phyloP scores from a whole-genome alignment of 2,329 filamentous ascomycete species.

The Colletotrichum ledebouriae region DNA sequence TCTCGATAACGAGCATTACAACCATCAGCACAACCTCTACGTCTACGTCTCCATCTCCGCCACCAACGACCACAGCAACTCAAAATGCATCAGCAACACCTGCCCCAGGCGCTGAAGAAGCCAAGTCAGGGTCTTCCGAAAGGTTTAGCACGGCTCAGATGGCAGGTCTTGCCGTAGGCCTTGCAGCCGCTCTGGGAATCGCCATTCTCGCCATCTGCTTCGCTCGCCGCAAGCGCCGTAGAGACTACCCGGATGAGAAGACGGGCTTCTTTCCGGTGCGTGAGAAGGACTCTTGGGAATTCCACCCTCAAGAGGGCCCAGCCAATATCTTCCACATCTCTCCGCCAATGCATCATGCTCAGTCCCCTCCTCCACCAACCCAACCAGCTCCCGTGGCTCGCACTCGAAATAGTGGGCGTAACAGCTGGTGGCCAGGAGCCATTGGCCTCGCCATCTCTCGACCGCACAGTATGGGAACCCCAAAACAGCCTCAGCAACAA shows the following conservation, averaged over 20 bases:
- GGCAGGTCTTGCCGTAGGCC: constrained; percentile 40
- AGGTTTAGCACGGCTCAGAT: constrained; percentile 38
- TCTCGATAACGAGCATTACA: constrained; percentile 38
- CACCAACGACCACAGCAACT: constrained; percentile 22
- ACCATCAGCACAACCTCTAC: not conserved
- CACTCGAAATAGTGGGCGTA: constrained; percentile 37
- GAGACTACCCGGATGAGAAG: constrained; percentile 54
- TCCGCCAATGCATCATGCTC: constrained; percentile 52
- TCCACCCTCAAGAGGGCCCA: constrained; percentile 36
- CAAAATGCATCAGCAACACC: constrained; percentile 28
- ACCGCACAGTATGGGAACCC: constrained; percentile 44
- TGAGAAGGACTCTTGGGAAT: constrained; percentile 55
- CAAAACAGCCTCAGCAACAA: constrained; percentile 31
- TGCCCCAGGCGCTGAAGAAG: constrained; percentile 29
- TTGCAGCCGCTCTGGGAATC: constrained; percentile 50
- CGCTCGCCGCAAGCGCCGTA: constrained; percentile 57
- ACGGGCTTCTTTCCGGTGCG: constrained; percentile 55
- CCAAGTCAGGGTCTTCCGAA: constrained; percentile 29
- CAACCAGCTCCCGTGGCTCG: constrained; percentile 23
- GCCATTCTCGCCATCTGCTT: constrained; percentile 63
- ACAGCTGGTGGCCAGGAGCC: constrained; percentile 52
- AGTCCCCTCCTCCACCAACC: constrained; percentile 44
- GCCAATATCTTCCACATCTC: constrained; percentile 57
- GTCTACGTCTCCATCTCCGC: constrained; percentile 11
- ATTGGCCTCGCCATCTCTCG: constrained; percentile 62